Base-by-base conservation (phyloP, 2,329 filamentous ascomycete genomes). In the Juglanconis oblonga region DNA sequence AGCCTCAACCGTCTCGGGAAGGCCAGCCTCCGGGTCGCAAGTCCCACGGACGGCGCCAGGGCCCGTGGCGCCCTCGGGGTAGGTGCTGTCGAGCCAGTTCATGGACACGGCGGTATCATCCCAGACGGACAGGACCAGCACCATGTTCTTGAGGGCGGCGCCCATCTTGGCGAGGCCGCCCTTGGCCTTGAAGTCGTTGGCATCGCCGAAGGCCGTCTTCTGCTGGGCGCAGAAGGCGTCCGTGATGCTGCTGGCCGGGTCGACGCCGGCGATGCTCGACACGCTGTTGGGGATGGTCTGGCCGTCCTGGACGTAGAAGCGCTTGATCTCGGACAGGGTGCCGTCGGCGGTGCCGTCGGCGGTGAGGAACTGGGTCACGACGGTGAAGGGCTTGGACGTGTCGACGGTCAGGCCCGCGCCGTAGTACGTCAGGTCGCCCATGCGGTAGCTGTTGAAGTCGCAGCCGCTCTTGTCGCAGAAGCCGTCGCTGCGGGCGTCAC, bases 1-100 rank as follows among this genome's bases (percentile, higher is more conserved):
- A 3, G 67, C 42, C 71, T 82, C 76, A 47, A 84, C 73, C 4
- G 75, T 75, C 29, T 65, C 64, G 8, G 81, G 81, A 6, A 70
- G 71, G 32, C 81, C 81, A 24, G 77, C 78, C 51, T 67, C 72
- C 13, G 74, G 75, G 59, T 74, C 67, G 67, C 82, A 85, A 9
- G 75, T 72, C 52, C 82, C 81, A 64, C 81, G 77, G 38, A 74
- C 72, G 47, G 75, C 73, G 66, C 81, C 81, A 10, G 76, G 78
- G 6, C 65, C 65, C 35, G 71, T 71, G 6, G 73, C 67, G 42
- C 73, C 67, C 49, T 76, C 74, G 32, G 84, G 84, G 73, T 81
- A 86, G 66, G 72, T 77, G 64, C 78, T 80, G 74, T 88, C 86
- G 61, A 89, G 79, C 86, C 86, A 88, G 66, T 86, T 80, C 84